Conservation (phyloP, 805 yeast species). For the Millerozyma miso region DNA sequence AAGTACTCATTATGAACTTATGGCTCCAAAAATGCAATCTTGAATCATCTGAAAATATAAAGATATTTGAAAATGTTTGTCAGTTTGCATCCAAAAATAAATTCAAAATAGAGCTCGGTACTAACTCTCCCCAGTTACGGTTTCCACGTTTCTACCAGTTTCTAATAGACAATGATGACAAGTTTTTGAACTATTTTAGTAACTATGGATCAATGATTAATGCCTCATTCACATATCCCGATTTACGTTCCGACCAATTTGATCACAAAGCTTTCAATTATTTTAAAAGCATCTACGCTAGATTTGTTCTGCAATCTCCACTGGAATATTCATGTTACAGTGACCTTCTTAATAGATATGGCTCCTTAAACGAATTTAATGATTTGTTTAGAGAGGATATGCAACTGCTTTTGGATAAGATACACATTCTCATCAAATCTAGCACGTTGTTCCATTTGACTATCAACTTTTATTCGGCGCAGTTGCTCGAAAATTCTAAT, state of each 20-base stretch:
- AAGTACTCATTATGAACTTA: constrained; percentile 7
- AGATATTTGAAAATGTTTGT: constrained; percentile 17
- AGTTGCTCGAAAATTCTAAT: neutral
- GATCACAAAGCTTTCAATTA: constrained; percentile 1
- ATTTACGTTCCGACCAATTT: constrained; percentile 1
- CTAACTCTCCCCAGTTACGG: constrained; percentile 20
- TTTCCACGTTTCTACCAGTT: constrained; percentile 23
- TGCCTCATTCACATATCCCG: constrained; percentile 8
- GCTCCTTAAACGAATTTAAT: constrained; percentile 8
- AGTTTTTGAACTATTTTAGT: constrained; percentile 1
- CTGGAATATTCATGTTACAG: neutral
- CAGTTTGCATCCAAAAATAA: constrained; percentile 8
- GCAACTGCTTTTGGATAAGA: neutral
- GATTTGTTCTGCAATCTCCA: neutral
- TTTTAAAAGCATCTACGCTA: constrained; percentile 3
- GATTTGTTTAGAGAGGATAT: constrained; percentile 4
- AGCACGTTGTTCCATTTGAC: constrained; percentile 3
- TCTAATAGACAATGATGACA: constrained; percentile 5
- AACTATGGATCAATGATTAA: constrained; percentile 5
- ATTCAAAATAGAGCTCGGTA: constrained; percentile 13
- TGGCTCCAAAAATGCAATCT: constrained; percentile 16
- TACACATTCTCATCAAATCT: constrained; percentile 2
- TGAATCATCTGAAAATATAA: constrained; percentile 6
- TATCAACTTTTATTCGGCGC: constrained; percentile 3
- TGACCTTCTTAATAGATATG: neutral